Conservation (phyloP, 2,329 filamentous ascomycete genomes). For the Monosporascus sp. region DNA sequence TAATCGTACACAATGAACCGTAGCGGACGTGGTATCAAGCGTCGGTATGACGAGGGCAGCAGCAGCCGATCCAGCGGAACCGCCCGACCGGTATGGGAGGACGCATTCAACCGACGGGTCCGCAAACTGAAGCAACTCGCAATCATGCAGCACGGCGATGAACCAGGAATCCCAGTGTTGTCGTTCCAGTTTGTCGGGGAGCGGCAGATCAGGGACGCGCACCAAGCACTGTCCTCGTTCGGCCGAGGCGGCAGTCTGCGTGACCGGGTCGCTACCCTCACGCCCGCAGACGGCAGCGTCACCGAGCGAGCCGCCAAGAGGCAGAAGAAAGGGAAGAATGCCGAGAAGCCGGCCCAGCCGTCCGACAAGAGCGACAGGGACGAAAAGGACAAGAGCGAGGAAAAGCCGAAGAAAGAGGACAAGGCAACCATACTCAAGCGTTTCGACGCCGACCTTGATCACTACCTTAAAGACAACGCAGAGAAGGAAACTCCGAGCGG, state of each 20-base stretch:
- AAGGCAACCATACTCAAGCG: neutral
- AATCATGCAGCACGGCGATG: neutral
- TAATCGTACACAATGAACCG: neutral
- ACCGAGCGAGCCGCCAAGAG: neutral
- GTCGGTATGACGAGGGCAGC: neutral
- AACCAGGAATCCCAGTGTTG: neutral
- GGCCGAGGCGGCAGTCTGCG: neutral
- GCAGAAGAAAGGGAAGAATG: neutral
- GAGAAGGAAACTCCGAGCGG: neutral
- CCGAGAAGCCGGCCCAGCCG: neutral
- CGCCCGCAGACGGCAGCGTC: neutral
- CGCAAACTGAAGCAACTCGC: neutral
- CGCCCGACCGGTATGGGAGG: neutral
- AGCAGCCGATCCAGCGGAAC: neutral
- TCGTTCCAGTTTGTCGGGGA: neutral
- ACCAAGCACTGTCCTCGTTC: neutral
- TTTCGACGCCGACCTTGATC: neutral
- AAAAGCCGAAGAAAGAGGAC: neutral
- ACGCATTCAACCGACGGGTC: neutral
- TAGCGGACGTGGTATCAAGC: neutral
- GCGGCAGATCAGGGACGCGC: neutral
- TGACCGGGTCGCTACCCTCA: neutral
- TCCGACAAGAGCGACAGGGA: neutral
- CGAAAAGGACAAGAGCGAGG: neutral
- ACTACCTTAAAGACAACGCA: neutral